Evolutionary conservation across 2,329 filamentous ascomycete species (phyloP), one percentile per base, ranked within the genome.

Genomic region (Penicillium sp.): DNA sequence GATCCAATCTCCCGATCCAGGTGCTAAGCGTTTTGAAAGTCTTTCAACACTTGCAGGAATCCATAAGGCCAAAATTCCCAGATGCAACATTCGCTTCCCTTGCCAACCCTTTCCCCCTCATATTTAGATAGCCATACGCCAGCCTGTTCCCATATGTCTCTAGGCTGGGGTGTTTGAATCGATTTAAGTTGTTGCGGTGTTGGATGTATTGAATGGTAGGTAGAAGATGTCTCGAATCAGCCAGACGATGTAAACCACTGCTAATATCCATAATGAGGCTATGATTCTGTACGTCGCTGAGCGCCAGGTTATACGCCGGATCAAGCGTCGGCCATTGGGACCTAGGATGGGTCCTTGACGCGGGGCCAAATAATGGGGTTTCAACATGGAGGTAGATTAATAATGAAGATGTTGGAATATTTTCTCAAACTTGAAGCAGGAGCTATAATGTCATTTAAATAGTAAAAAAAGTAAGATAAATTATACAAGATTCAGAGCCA

Each of bases 241-340:
- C 71, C 71, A 75, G 51, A 74, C 66, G 52, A 75, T 71, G 52
- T 74, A 75, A 40, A 75, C 59, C 11, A 75, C 69, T 13, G 67
- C 70, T 39, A 74, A 51, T 21, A 75, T 69, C 71, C 73, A 75
- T n/a, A 75, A 60, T 28, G 70, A 74, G 5, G 73, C 72, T 62
- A 75, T 68, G 45, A 75, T 59, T 56, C 74, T 75, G 65, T 75
- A 75, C 18, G 72, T 74, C 16, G 72, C 74, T n/a, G 73, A 75
- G 36, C 73, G 71, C 73, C 73, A 75, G 60, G 72, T 75, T 58
- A 75, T 71, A 55, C 72, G 67, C 26, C 72, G 71, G 56, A 71
- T 72, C 36, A 75, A 62, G 44, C 69, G 66, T 37, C 72, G 69
- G 54, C 71, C 72, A 60, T 69, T 65, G 24, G 72, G 72, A n/a